phyloP scores from a whole-genome alignment of 352 stramenopile species.

The Pythium coloratum region DNA sequence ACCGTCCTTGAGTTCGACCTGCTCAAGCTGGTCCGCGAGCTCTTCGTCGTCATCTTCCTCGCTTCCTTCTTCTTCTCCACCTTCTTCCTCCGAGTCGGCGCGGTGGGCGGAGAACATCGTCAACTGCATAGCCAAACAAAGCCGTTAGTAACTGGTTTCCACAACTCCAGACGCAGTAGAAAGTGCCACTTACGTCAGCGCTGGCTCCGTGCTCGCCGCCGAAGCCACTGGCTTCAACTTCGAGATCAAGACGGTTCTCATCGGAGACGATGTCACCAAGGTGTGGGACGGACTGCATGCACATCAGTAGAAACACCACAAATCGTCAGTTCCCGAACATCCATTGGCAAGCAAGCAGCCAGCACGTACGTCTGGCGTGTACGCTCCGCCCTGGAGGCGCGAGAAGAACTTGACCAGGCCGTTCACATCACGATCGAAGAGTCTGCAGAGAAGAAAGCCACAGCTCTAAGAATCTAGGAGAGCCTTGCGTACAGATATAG shows the following conservation, averaged over 20 bases:
- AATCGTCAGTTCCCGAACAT: slow-evolving; percentile 12
- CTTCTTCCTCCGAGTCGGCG: slow-evolving; percentile 34
- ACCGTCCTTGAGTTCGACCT: slow-evolving; percentile 30
- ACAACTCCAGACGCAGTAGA: neutral
- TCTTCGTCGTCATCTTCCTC: slow-evolving; percentile 39
- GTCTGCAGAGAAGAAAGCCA: slow-evolving; percentile 29
- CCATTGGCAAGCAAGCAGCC: slow-evolving; percentile 5
- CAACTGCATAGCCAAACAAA: slow-evolving; percentile 38
- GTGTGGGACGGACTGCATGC: slow-evolving; percentile 20
- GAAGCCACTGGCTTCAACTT: slow-evolving; percentile 55
- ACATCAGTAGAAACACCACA: neutral
- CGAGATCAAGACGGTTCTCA: slow-evolving; percentile 36
- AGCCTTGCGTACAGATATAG: no score
- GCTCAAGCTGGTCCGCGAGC: slow-evolving; percentile 40
- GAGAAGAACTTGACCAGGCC: slow-evolving; percentile 97
- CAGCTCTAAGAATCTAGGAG: no score
- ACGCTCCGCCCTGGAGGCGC: slow-evolving; percentile 75
- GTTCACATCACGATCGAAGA: slow-evolving; percentile 95
- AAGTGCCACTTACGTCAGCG: slow-evolving; percentile 30
- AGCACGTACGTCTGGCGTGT: slow-evolving; percentile 78
- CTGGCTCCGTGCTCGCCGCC: slow-evolving; percentile 39
- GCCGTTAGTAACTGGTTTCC: neutral
- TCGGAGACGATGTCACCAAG: slow-evolving; percentile 41
- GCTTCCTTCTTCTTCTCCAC: slow-evolving; percentile 32
- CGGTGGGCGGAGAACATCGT: slow-evolving; percentile 84